Base-by-base conservation (phyloP, 1,139 yeast species). In the Geotrichum bryndzae region DNA sequence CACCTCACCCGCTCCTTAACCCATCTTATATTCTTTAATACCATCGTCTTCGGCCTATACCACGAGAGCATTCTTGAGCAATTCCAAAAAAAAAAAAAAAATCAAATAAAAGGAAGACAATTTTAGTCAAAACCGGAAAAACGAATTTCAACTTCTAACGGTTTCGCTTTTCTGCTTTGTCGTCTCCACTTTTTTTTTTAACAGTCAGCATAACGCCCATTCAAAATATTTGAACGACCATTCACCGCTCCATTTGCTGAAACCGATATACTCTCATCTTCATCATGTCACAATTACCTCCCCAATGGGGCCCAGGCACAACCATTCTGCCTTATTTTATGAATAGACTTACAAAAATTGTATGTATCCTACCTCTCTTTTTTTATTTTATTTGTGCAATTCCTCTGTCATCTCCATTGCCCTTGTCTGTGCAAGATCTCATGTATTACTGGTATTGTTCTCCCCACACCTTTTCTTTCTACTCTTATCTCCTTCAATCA, bases 261-360 rank as follows among this genome's bases (percentile, higher is more conserved):
- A 35, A 35, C 15, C 38, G 7, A n/a, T 35, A 18, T 18, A 31
- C 4, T 52, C 35, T 29, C 7, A 23, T 23, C 10, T 11, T 31
- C 54, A 27, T 22, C 22, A 58, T 58, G 60, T 53, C 53, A n/a
- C 45, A 55, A 29, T 8, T 46, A 10, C 7, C 46, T 1, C 53
- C 33, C 13, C 13, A 38, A 8, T 59, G 56, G 59, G 53, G 52
- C 33, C 35, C 29, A 15, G 52, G 55, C 59, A 8, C 23, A 5
- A 58, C 65, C 1, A 23, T 59, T 23, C 27, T 63, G 22, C 65
- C 65, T 2, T 54, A 46, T 52, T 63, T 63, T 50, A 53, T 63
- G 15, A 55, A 55, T 33, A 46, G 65, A 33, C 57, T 63, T 11
- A 15, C 52, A 29, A 59, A 54, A 55, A 54, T 60, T n/a, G 64